Evolutionary conservation across 192 early-diverging fungal species (phyloP).

Genomic region (Coemansia erecta): DNA sequence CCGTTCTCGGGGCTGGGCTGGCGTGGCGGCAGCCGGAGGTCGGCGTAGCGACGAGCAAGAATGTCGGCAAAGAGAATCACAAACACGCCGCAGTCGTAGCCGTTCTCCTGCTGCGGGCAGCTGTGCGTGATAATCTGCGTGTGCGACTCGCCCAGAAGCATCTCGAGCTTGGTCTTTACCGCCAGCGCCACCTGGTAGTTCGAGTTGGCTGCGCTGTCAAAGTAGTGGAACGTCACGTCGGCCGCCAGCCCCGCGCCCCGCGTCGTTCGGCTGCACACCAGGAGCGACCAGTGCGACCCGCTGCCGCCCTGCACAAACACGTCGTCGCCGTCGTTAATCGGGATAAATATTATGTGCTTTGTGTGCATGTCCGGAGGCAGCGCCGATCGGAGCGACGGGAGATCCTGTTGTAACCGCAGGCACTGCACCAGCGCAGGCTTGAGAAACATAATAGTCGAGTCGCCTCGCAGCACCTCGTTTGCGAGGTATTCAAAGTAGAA

Average conservation of each 20-base stretch:
- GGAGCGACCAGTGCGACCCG: conserved; percentile 40
- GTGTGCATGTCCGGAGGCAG: conserved; percentile 17
- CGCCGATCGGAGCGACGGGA: conserved; percentile 6
- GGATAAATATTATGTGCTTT: conserved; percentile 28
- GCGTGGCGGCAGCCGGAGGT: conserved; percentile 12
- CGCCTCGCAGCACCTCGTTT: conserved; percentile 31
- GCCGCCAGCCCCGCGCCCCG: too few relatives aligned
- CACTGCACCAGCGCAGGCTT: conserved; percentile 31
- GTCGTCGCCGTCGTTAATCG: conserved; percentile 26
- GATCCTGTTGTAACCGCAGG: conserved; percentile 19
- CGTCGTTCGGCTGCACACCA: conserved; percentile 11
- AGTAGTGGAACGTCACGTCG: conserved; percentile 33
- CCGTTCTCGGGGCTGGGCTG: neutral
- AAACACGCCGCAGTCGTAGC: conserved; percentile 45
- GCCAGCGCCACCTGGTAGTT: conserved; percentile 31
- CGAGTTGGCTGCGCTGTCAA: conserved; percentile 43
- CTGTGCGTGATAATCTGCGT: conserved; percentile 34
- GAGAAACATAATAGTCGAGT: conserved; percentile 29
- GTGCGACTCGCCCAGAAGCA: neutral
- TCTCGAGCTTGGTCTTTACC: conserved; percentile 13
- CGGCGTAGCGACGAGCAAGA: conserved; percentile 37
- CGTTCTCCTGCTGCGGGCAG: conserved; percentile 51
- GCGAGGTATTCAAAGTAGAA: conserved; percentile 51
- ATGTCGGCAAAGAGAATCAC: conserved; percentile 44
- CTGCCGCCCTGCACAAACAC: conserved; percentile 3